phyloP scores from a whole-genome alignment of 495 filamentous ascomycete genomes.

The Jackrogersella minutella region DNA sequence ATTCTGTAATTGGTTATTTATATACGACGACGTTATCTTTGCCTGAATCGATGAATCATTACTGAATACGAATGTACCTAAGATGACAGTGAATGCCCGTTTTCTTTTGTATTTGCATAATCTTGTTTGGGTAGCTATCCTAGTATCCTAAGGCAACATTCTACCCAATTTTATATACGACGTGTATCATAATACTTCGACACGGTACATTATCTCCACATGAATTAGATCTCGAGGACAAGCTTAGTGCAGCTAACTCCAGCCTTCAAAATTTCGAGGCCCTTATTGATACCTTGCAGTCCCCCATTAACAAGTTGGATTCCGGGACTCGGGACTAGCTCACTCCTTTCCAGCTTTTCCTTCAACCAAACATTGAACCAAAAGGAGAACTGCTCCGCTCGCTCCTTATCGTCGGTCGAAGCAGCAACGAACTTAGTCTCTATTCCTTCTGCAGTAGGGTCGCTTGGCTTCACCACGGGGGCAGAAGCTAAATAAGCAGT shows the following conservation, averaged over 20 bases:
- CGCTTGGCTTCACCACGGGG: conserved; percentile 42
- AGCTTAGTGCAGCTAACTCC: conserved; percentile 56
- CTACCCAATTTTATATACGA: too few relatives aligned
- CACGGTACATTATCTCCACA: neutral
- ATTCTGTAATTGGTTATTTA: too few relatives aligned
- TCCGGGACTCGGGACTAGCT: conserved; percentile 57
- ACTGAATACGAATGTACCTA: too few relatives aligned
- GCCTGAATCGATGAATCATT: too few relatives aligned
- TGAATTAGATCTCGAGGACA: conserved; percentile 16
- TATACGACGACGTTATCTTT: too few relatives aligned
- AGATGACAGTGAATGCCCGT: too few relatives aligned
- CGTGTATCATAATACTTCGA: neutral
- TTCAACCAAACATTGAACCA: conserved; percentile 55
- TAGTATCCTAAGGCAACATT: too few relatives aligned
- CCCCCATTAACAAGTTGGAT: conserved; percentile 55
- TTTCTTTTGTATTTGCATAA: too few relatives aligned
- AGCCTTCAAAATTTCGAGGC: conserved; percentile 49
- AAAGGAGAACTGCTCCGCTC: conserved; percentile 49
- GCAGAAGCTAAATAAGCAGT: conserved; percentile 51
- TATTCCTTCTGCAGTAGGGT: conserved; percentile 47
- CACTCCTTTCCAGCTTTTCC: conserved; percentile 50
- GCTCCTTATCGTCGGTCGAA: conserved; percentile 46
- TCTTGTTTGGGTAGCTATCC: too few relatives aligned
- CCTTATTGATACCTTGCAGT: conserved; percentile 53
- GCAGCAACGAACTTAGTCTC: conserved; percentile 54